These are phyloP conservation scores for Ustilago vetiveriae DNA, from an alignment of 1,284 basidiomycete genomes.

Conservation along the genomic window DNA sequence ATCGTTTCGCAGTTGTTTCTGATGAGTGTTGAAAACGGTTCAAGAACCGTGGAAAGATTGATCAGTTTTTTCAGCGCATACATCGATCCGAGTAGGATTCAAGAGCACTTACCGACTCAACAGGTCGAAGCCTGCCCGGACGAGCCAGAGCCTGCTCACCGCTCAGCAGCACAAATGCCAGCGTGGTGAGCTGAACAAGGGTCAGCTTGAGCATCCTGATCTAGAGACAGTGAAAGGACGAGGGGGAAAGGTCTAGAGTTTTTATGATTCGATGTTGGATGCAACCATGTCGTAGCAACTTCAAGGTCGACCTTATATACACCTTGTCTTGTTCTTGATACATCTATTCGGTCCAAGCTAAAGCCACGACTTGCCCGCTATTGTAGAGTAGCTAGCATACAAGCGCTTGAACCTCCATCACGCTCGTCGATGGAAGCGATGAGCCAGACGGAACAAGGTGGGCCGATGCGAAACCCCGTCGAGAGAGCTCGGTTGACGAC, in stretches of 20 bases:
- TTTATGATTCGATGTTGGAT: neutral
- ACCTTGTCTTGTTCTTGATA: neutral
- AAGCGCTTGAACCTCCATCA: too few species aligned
- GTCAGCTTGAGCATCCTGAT: conserved; percentile 22
- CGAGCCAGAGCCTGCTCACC: conserved; percentile 15
- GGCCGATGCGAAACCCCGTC: conserved; percentile 16
- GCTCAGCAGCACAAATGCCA: conserved; percentile 26
- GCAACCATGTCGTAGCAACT: too few species aligned
- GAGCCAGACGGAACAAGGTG: conserved; percentile 16
- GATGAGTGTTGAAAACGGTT: neutral
- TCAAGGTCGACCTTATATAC: conserved; percentile 1
- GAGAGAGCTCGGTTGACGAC: conserved; percentile 9
- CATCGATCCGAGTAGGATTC: too few species aligned
- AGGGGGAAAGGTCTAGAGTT: too few species aligned
- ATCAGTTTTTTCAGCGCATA: too few species aligned
- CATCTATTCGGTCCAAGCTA: too few species aligned
- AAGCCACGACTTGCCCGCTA: too few species aligned
- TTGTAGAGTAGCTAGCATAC: too few species aligned
- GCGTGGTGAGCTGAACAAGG: conserved; percentile 29
- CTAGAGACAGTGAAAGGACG: neutral
- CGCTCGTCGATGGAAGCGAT: too few species aligned
- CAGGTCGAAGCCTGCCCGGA: conserved; percentile 19
- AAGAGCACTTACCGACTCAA: conserved; percentile 16
- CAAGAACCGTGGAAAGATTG: too few species aligned
- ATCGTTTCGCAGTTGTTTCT: conserved; percentile 30